Conservation (phyloP, 2,329 filamentous ascomycete species). For the Boeremia lycopersici region DNA sequence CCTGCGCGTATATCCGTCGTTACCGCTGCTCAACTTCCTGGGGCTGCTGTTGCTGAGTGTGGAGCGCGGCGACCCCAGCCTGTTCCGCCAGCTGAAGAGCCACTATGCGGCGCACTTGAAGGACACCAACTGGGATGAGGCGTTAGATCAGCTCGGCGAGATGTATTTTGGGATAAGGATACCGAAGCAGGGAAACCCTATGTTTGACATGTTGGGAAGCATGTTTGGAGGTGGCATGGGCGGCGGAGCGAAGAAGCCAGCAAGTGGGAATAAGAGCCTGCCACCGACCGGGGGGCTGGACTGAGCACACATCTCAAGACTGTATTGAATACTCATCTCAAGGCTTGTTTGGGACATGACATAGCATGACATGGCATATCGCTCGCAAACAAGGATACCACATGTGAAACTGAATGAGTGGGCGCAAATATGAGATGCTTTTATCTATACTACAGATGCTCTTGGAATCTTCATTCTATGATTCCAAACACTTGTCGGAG, state of each 20-base stretch:
- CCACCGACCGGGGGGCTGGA: constrained; percentile 47
- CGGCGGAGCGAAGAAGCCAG: constrained; percentile 56
- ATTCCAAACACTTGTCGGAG: not conserved
- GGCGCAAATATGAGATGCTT: constrained; percentile 15
- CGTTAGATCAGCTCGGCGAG: constrained; percentile 86
- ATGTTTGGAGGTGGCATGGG: constrained; percentile 80
- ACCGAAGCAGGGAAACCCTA: constrained; percentile 85
- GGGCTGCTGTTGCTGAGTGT: constrained; percentile 82
- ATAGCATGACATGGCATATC: not conserved
- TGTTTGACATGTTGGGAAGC: constrained; percentile 98
- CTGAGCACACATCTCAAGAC: not conserved
- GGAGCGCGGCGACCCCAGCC: constrained; percentile 76
- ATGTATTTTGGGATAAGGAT: constrained; percentile 95
- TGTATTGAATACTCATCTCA: too few relatives aligned
- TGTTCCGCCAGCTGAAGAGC: constrained; percentile 79
- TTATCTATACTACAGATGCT: constrained; percentile 24
- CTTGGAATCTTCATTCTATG: constrained; percentile 14
- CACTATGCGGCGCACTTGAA: constrained; percentile 82
- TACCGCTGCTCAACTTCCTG: constrained; percentile 96
- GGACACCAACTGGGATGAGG: constrained; percentile 78
- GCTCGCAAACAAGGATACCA: not conserved
- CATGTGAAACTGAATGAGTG: not conserved
- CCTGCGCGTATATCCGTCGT: constrained; percentile 80
- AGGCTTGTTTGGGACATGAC: not conserved
- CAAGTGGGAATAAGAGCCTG: constrained; percentile 43